Evolutionary conservation across 1,284 basidiomycete genomes (phyloP).

Genomic region (Trichosporon ovoides): DNA sequence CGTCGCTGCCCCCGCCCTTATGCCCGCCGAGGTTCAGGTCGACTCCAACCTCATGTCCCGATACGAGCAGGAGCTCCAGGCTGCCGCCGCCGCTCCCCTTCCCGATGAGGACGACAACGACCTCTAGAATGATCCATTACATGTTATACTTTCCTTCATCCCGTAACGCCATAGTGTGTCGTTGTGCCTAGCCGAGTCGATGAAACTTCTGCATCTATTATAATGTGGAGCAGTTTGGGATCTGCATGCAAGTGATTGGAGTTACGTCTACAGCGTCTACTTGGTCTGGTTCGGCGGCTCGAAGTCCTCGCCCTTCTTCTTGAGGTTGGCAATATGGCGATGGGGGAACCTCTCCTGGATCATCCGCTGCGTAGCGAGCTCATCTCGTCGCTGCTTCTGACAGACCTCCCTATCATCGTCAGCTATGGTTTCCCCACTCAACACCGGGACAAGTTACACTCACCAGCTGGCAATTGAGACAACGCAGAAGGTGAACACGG

Average conservation of each 20-base stretch:
- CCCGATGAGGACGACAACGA: slow-evolving; percentile 51
- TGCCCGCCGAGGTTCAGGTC: slow-evolving; percentile 86
- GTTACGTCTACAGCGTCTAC: slow-evolving; percentile 6
- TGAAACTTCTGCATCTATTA: slow-evolving; percentile 25
- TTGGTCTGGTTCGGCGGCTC: slow-evolving; percentile 7
- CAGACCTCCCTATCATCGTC: slow-evolving; percentile 40
- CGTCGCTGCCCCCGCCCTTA: slow-evolving; percentile 91
- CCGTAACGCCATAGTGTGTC: slow-evolving; percentile 16
- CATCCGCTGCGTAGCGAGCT: slow-evolving; percentile 39
- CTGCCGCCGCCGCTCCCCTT: slow-evolving; percentile 48
- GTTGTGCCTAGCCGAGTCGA: slow-evolving; percentile 18
- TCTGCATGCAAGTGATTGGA: slow-evolving; percentile 18
- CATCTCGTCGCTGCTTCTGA: slow-evolving; percentile 36
- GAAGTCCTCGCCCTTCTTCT: slow-evolving; percentile 16
- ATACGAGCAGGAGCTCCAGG: slow-evolving; percentile 77
- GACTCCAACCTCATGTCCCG: slow-evolving; percentile 70
- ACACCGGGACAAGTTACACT: slow-evolving; percentile 9
- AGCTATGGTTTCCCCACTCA: too few relatives aligned
- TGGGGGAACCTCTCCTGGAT: slow-evolving; percentile 47
- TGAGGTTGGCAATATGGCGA: slow-evolving; percentile 44
- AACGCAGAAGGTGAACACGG: slow-evolving; percentile 38
- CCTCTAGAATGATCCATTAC: slow-evolving; percentile 30
- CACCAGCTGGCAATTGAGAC: slow-evolving; percentile 39
- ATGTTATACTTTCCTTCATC: slow-evolving; percentile 4
- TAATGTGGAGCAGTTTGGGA: slow-evolving; percentile 4